These are phyloP conservation scores for Fusarium buharicum DNA, from an alignment of 2,329 filamentous ascomycete genomes.

Conservation along the genomic window DNA sequence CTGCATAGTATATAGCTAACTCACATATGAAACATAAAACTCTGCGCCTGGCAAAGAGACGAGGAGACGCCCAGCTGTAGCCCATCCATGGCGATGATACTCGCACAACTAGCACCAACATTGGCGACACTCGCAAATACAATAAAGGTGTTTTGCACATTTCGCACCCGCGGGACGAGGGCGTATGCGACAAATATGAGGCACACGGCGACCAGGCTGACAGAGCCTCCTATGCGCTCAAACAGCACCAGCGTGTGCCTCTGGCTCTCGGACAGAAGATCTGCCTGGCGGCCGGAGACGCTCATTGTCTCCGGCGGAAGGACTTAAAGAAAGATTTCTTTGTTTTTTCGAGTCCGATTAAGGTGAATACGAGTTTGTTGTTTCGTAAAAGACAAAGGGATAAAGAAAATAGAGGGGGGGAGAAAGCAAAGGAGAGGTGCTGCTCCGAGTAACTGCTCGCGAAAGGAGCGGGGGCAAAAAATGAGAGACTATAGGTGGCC, in stretches of 20 bases:
- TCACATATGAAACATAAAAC: constrained; percentile 74
- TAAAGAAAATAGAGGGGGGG: not conserved
- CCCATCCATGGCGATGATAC: constrained; percentile 75
- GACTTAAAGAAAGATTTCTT: not conserved
- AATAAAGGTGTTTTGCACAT: constrained; percentile 70
- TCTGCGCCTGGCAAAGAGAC: constrained; percentile 69
- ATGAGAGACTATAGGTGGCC: constrained; percentile 6
- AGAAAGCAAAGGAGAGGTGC: not conserved
- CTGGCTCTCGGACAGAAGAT: constrained; percentile 51
- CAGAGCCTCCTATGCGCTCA: constrained; percentile 64
- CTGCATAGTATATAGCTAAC: constrained; percentile 48
- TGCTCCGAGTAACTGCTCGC: constrained; percentile 2
- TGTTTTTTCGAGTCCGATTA: constrained; percentile 10
- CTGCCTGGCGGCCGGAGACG: constrained; percentile 31
- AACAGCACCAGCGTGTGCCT: constrained; percentile 57
- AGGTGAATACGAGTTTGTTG: constrained; percentile 1
- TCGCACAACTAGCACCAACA: constrained; percentile 70
- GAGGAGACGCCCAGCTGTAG: constrained; percentile 64
- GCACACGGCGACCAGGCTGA: constrained; percentile 63
- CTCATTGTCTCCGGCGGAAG: constrained; percentile 16
- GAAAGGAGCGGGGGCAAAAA: not conserved
- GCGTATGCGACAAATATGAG: constrained; percentile 64
- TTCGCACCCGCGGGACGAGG: constrained; percentile 62
- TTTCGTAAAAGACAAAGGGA: not conserved
- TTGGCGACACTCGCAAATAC: constrained; percentile 70